Evolutionary conservation across 1,284 basidiomycete genomes (phyloP).

Genomic region (Boletellus dicymbophilus): DNA sequence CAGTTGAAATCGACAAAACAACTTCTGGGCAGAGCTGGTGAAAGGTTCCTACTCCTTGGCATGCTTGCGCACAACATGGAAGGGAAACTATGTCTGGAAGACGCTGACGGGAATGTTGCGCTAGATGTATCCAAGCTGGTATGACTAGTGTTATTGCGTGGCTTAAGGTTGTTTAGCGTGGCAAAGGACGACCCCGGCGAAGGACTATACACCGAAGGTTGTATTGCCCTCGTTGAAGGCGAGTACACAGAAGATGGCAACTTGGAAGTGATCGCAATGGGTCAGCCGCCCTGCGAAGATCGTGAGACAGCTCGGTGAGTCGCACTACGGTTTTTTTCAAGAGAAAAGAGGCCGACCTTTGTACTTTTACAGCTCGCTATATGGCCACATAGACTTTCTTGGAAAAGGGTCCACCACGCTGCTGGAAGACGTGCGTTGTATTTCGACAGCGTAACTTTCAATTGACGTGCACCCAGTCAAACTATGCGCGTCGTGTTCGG

Average conservation of each 20-base stretch:
- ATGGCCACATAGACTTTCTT: slow-evolving; percentile 94
- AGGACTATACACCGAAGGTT: slow-evolving; percentile 96
- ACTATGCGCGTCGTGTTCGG: slow-evolving; percentile 59
- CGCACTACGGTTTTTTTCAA: neutral
- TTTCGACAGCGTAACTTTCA: neutral
- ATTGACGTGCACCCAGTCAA: slow-evolving; percentile 43
- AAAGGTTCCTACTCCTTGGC: slow-evolving; percentile 92
- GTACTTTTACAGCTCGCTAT: slow-evolving; percentile 67
- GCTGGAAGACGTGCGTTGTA: slow-evolving; percentile 81
- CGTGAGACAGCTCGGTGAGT: slow-evolving; percentile 77
- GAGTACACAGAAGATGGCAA: slow-evolving; percentile 94
- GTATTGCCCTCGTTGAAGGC: slow-evolving; percentile 93
- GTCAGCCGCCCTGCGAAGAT: slow-evolving; percentile 95
- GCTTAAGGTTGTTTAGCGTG: slow-evolving; percentile 5
- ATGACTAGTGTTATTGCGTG: slow-evolving; percentile 29
- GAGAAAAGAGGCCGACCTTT: neutral
- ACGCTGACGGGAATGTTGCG: slow-evolving; percentile 89
- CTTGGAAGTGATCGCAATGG: slow-evolving; percentile 90
- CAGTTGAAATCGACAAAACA: slow-evolving; percentile 97
- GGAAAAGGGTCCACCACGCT: slow-evolving; percentile 91
- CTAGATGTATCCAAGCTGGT: slow-evolving; percentile 91
- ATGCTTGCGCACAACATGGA: slow-evolving; percentile 92
- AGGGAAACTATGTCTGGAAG: slow-evolving; percentile 90
- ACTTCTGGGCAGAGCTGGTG: slow-evolving; percentile 87
- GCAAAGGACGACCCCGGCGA: slow-evolving; percentile 88